These are phyloP conservation scores for Trichoderma sp. DNA, from an alignment of 2,329 filamentous ascomycete species.

Conservation along the genomic window DNA sequence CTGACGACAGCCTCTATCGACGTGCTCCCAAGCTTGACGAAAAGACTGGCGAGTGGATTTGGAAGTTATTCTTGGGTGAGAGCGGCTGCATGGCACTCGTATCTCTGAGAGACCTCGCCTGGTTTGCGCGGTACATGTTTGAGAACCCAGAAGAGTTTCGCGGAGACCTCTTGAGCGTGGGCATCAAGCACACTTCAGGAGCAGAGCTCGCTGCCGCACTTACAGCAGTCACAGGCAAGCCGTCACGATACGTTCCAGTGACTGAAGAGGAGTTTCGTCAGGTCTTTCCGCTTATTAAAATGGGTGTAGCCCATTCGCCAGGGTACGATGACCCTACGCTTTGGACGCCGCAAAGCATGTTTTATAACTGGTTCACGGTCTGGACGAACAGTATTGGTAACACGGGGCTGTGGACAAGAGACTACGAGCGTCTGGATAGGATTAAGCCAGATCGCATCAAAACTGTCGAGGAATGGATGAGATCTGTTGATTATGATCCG, in stretches of 20 bases:
- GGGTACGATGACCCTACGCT: neutral
- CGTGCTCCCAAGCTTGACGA: neutral
- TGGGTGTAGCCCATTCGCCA: neutral
- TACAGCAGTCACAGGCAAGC: neutral
- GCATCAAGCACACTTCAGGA: neutral
- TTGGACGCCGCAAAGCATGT: neutral
- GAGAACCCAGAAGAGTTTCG: neutral
- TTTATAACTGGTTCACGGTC: neutral
- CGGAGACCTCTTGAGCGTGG: neutral
- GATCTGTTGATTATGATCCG: neutral
- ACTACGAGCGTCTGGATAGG: neutral
- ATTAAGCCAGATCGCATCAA: neutral
- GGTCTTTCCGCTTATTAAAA: neutral
- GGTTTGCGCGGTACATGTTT: neutral
- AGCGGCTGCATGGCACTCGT: neutral
- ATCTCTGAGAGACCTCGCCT: neutral
- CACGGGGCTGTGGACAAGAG: neutral
- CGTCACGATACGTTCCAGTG: neutral
- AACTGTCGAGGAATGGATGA: neutral
- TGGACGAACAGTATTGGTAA: neutral
- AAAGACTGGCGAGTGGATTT: neutral
- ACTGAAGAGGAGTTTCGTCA: neutral
- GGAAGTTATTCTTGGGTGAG: neutral
- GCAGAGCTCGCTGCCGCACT: neutral
- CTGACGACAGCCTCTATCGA: neutral